These are phyloP conservation scores for Phytophthora pistaciae DNA, from an alignment of 352 stramenopile species.

Conservation along the genomic window DNA sequence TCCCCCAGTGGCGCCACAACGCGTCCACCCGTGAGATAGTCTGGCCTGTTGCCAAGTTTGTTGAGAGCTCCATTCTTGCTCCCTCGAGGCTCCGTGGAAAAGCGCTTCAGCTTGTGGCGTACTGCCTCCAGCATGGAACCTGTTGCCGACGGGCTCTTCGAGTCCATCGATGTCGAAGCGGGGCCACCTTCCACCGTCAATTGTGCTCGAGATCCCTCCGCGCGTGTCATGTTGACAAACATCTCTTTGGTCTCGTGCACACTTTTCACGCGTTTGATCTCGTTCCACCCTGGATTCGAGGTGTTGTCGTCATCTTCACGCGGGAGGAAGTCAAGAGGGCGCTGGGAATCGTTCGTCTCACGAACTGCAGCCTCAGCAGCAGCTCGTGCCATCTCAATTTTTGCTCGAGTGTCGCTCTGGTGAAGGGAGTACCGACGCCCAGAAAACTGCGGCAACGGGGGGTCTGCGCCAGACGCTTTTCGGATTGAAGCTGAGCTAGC, in stretches of 20 bases:
- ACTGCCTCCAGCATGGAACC: slow-evolving; percentile 13
- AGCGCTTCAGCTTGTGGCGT: slow-evolving; percentile 27
- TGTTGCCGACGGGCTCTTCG: slow-evolving; percentile 2
- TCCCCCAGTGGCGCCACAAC: slow-evolving; percentile 62
- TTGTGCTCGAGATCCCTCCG: slow-evolving; percentile 15
- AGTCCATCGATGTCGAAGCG: slow-evolving; percentile 7
- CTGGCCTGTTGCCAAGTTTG: slow-evolving; percentile 20
- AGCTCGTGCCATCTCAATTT: slow-evolving; percentile 18
- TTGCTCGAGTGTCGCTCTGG: slow-evolving; percentile 4
- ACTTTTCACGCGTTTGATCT: slow-evolving; percentile 45
- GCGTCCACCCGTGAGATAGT: slow-evolving; percentile 77
- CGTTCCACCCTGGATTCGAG: slow-evolving; percentile 1
- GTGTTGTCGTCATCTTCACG: slow-evolving; percentile 5
- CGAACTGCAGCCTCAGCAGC: slow-evolving; percentile 21
- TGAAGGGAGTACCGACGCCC: slow-evolving; percentile 15
- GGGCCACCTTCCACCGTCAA: slow-evolving; percentile 5
- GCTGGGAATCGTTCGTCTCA: slow-evolving; percentile 10
- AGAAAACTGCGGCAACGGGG: slow-evolving; percentile 6
- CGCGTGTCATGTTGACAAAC: slow-evolving; percentile 47
- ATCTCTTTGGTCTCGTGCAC: slow-evolving; percentile 67
- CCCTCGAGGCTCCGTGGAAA: slow-evolving; percentile 27
- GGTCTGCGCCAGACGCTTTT: slow-evolving; percentile 11
- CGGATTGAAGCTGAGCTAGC: slow-evolving; percentile 13
- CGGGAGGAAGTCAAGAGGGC: slow-evolving; percentile 13
- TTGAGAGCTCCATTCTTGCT: slow-evolving; percentile 13